Conservation (phyloP, 2,329 filamentous ascomycete genomes). For the Xylaria sp. region DNA sequence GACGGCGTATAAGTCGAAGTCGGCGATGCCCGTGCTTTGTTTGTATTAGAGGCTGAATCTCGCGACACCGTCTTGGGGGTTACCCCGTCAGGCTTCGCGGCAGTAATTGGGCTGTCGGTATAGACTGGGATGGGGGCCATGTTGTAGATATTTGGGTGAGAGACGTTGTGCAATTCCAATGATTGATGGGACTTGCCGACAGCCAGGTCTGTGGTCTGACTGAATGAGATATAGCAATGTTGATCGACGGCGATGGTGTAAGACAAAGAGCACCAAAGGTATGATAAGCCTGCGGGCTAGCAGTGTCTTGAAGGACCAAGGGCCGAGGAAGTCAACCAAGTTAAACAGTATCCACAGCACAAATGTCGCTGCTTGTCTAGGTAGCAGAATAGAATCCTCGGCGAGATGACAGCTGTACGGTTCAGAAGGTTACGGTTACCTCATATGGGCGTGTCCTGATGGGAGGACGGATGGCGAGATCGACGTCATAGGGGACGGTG, state of each 20-base stretch:
- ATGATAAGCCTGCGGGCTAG: too few relatives aligned
- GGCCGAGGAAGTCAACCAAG: too few relatives aligned
- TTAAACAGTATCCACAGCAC: background rate
- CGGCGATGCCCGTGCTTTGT: slow-evolving; percentile 34
- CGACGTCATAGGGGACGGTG: slow-evolving; percentile 21
- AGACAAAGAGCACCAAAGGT: background rate
- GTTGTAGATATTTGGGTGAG: background rate
- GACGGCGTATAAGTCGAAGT: slow-evolving; percentile 40
- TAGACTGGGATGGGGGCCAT: slow-evolving; percentile 69
- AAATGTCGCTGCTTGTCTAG: too few relatives aligned
- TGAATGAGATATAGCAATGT: background rate
- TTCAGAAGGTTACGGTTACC: background rate
- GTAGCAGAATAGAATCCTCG: too few relatives aligned
- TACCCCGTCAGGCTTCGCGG: slow-evolving; percentile 53
- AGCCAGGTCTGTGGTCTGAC: background rate
- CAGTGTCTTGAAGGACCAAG: too few relatives aligned
- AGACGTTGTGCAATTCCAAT: background rate
- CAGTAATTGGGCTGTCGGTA: slow-evolving; percentile 60
- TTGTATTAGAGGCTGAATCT: slow-evolving; percentile 25
- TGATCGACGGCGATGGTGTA: background rate
- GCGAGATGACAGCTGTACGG: background rate
- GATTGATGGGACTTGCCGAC: background rate
- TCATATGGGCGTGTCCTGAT: background rate
- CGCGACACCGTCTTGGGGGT: slow-evolving; percentile 39
- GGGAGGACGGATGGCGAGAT: background rate